Base-by-base conservation (phyloP, 768 basidiomycete genomes). In the Kwoniella newhampshirensis region DNA sequence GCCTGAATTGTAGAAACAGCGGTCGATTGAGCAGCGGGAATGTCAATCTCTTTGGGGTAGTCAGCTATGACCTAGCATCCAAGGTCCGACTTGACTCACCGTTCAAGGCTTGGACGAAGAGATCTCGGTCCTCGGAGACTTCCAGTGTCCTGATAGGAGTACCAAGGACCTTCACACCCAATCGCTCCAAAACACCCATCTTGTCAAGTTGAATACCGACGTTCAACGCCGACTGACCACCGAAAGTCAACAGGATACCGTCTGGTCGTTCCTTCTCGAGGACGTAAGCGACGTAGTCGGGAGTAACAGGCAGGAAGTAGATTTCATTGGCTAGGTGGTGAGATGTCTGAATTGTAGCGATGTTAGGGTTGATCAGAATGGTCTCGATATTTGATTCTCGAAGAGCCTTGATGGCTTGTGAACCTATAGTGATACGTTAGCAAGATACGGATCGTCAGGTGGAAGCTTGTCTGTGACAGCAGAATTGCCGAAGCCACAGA, bases 271-370 rank as follows among this genome's bases (percentile, higher is more conserved):
- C 96, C 79, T 94, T 96, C 81, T 99, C 96, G 75, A 98, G 81
- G 25, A 99, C 91, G 73, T 97, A 97, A 60, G 96, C 94, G 62
- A 99, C 96, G 77, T 98, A 98, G 77, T 98, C 96, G 49, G 89
- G 79, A 0, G 96, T 97, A 70, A 99, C 85, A 44, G 96, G 96
- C 32, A 99, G 79, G 80, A 98, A 99, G 80, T 98, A 99, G 66
- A 98, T 91, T 75, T 97, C 90, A 1, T 87, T 87, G 26, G 96
- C 96, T 62, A 99, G 82, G 76, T 97, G 86, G 75, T 99, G 96
- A 7, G 93, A 97, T 1, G 96, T 98, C 79, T 99, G 96, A 87
- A 94, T 97, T 27, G 96, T 98, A 40, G 96, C 94, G 63, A 98
- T 97, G 75, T 99, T 98, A 44, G 96, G 96, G 77, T 98, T 99